Evolutionary conservation across 495 filamentous ascomycete species (phyloP).

Genomic region (Staphylotrichum longicolle): DNA sequence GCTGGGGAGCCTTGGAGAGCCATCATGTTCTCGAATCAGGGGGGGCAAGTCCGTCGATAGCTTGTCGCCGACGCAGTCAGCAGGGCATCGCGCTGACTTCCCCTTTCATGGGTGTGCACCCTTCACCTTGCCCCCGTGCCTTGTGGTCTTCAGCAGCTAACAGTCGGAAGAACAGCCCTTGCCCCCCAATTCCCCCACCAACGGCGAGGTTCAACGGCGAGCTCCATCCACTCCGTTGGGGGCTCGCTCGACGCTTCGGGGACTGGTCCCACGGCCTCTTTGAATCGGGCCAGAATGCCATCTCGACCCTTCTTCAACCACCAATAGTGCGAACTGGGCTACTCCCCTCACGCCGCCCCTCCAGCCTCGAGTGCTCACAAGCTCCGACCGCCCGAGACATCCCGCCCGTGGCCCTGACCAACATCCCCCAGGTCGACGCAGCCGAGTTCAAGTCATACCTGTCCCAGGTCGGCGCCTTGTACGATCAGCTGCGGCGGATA

Average conservation of each 20-base stretch:
- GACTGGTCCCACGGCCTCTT: slow-evolving; percentile 58
- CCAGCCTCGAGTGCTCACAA: slow-evolving; percentile 67
- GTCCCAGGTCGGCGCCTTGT: slow-evolving; percentile 72
- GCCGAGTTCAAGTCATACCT: slow-evolving; percentile 82
- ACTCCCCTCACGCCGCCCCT: slow-evolving; percentile 64
- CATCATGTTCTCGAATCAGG: slow-evolving; percentile 63
- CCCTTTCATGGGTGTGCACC: slow-evolving; percentile 52
- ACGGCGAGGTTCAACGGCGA: slow-evolving; percentile 78
- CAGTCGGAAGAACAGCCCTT: slow-evolving; percentile 31
- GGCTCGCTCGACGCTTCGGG: slow-evolving; percentile 65
- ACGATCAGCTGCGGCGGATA: slow-evolving; percentile 76
- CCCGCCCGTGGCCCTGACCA: slow-evolving; percentile 87
- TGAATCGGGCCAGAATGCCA: slow-evolving; percentile 84
- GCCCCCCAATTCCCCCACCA: slow-evolving; percentile 28
- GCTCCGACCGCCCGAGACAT: slow-evolving; percentile 88
- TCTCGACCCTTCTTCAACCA: slow-evolving; percentile 87
- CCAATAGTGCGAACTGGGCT: slow-evolving; percentile 88
- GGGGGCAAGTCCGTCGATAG: slow-evolving; percentile 68
- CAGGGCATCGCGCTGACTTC: slow-evolving; percentile 55
- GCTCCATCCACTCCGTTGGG: slow-evolving; percentile 79
- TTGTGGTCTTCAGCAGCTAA: slow-evolving; percentile 27
- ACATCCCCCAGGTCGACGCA: slow-evolving; percentile 77
- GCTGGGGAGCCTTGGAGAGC: slow-evolving; percentile 31
- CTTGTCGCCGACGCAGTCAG: slow-evolving; percentile 53
- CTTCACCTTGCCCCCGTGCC: slow-evolving; percentile 13